Evolutionary conservation across 306 rosid genomes (phyloP).

Genomic region (Gastrolobium bilobum): DNA sequence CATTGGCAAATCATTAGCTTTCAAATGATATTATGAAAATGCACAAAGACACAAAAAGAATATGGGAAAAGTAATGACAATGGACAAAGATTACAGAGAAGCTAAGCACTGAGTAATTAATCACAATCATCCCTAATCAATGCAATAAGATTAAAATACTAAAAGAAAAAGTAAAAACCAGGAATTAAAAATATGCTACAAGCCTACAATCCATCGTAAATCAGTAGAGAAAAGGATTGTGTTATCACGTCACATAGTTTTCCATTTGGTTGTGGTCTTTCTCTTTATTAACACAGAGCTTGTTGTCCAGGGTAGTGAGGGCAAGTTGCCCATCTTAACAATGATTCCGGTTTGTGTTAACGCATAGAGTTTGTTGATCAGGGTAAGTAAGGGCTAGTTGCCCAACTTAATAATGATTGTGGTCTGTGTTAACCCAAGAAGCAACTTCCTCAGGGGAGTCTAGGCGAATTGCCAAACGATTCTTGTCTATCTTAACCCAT

Average conservation of each 20-base stretch:
- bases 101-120: not conserved
- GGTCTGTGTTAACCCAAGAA: not conserved
- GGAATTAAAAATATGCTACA: slow-evolving; percentile 18
- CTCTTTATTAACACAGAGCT: not conserved
- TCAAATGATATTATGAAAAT: slow-evolving; percentile 32
- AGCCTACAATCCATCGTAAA: slow-evolving; percentile 8
- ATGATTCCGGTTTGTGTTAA: not conserved
- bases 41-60: slow-evolving; percentile 4
- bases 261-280: not conserved
- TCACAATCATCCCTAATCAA: slow-evolving; percentile 27
- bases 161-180: not conserved
- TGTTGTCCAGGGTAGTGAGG: not conserved
- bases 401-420: not conserved
- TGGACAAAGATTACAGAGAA: slow-evolving; percentile 24
- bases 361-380: not conserved
- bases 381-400: not conserved
- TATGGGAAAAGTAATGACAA: slow-evolving; percentile 13
- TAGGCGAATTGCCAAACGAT: not conserved
- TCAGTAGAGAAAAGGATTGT: not conserved
- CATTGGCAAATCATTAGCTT: slow-evolving; percentile 23
- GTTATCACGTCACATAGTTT: not conserved
- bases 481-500: not conserved
- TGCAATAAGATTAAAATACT: slow-evolving; percentile 2
- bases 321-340: not conserved
- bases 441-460: not conserved